These are phyloP conservation scores for Gymnopus androsaceus DNA, from an alignment of 1,284 basidiomycete genomes.

Conservation along the genomic window DNA sequence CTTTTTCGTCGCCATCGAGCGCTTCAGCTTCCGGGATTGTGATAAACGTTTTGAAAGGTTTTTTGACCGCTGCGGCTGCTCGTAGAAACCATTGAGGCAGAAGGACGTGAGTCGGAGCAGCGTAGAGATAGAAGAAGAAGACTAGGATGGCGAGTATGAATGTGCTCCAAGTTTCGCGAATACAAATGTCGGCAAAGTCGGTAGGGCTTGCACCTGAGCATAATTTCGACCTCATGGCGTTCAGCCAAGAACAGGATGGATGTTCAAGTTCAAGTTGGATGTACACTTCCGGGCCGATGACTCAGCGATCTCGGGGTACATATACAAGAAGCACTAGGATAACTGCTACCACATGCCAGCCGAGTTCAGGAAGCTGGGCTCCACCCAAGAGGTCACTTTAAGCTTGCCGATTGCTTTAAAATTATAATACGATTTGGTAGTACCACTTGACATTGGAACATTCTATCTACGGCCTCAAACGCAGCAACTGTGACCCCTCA, in stretches of 20 bases:
- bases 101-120: slow-evolving; percentile 16
- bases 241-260: background rate
- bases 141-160: slow-evolving; percentile 54
- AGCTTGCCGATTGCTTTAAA: too few species aligned
- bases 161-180: slow-evolving; percentile 59
- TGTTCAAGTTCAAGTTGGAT: too few species aligned
- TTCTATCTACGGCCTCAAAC: too few species aligned
- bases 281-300: too few species aligned
- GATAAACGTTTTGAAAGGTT: slow-evolving; percentile 51
- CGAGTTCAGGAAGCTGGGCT: too few species aligned
- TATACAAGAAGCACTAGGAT: too few species aligned
- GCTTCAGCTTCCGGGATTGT: slow-evolving; percentile 62
- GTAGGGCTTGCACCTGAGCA: slow-evolving; percentile 24
- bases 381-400: too few species aligned
- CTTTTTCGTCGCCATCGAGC: slow-evolving; percentile 34
- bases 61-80: background rate
- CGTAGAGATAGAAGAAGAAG: slow-evolving; percentile 41
- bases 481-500: too few species aligned
- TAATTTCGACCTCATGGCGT: background rate
- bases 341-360: too few species aligned
- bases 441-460: too few species aligned
- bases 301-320: too few species aligned
- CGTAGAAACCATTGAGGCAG: slow-evolving; percentile 2
- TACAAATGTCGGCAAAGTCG: slow-evolving; percentile 53
- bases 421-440: too few species aligned